phyloP scores from a whole-genome alignment of 108 stramenopile genomes.

The Hondaea fermentalgiana region DNA sequence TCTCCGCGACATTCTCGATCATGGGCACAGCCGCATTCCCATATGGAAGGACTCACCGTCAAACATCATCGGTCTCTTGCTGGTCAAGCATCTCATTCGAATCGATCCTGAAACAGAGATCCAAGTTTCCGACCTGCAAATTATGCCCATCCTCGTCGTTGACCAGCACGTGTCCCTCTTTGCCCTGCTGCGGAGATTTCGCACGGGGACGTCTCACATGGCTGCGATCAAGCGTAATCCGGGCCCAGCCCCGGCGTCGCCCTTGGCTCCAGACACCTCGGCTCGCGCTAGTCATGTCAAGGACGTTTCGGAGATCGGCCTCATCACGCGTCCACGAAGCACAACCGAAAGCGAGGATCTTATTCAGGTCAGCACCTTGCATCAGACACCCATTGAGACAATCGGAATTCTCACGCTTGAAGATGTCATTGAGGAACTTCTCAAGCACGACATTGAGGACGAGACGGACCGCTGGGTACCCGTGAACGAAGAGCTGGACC shows the following conservation, averaged over 20 bases:
- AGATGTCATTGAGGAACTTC: constrained; percentile 3
- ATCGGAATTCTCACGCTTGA: constrained; percentile 17
- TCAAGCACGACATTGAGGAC: constrained; percentile 18
- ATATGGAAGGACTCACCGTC: background rate
- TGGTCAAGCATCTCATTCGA: constrained; percentile 11
- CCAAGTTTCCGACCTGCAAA: background rate
- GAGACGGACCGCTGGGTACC: background rate
- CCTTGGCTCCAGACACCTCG: background rate
- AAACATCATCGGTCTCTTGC: background rate
- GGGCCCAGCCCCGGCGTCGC: background rate
- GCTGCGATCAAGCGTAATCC: constrained; percentile 50
- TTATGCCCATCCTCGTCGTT: background rate
- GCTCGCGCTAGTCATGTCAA: background rate
- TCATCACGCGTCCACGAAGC: background rate
- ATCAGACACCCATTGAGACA: background rate
- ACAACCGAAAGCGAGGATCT: background rate
- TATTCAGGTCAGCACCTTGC: background rate
- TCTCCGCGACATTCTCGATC: background rate
- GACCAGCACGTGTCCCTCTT: constrained; percentile 10
- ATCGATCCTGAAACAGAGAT: background rate
- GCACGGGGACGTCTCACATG: constrained; percentile 11
- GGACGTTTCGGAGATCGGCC: background rate
- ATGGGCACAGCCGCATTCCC: constrained; percentile 2
- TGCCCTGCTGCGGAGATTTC: background rate
- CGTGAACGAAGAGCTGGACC: background rate